Base-by-base conservation (phyloP, 345 rosid species). In the Lepidium aucheri region DNA sequence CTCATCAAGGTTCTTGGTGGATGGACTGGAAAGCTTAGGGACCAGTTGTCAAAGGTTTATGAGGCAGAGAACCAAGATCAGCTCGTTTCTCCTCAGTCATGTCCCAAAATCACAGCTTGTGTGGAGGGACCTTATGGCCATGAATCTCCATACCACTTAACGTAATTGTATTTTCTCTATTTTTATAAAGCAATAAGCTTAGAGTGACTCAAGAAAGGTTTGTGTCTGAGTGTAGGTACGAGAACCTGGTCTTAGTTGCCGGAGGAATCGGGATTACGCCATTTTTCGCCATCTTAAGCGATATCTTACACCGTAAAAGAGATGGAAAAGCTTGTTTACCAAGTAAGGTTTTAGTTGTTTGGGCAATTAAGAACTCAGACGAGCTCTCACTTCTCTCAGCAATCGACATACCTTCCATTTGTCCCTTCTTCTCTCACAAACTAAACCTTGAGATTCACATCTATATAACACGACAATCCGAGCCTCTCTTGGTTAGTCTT, bases 231-330 rank as follows among this genome's bases (percentile, higher is more conserved):
- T 14, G 18, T 71, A 92, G 97, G 84, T 90, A 90, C 16, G 90
- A 90, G 71, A 84, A 86, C 82, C 82, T 93, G 40, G 68, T 93
- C 44, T 74, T 93, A 66, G 91, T 93, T 12, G 98, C 97, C 2
- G 98, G 98, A 60, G 97, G 98, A 45, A 90, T 88, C 34, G 98
- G 97, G 35, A 85, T 93, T 67, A 84, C 97, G 13, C 98, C 98
- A 0, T 85, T 93, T 79, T 57, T 93, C 41, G 97, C 97, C 33
- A 82, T 93, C 73, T 24, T 90, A 78, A 85, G 91, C 24, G 96
- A 93, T 60, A 69, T 93, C 75, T 73, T 88, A 59, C 96, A 84
- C 70, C 83, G 95, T 11, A 52, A 77, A 22, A 76, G 80, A 47
- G 85, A 86, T 68, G 90, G 85, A 12, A 84, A 76, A 60, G 78